phyloP scores from a whole-genome alignment of 139 green algal species.

The Chlorella vulgaris region DNA sequence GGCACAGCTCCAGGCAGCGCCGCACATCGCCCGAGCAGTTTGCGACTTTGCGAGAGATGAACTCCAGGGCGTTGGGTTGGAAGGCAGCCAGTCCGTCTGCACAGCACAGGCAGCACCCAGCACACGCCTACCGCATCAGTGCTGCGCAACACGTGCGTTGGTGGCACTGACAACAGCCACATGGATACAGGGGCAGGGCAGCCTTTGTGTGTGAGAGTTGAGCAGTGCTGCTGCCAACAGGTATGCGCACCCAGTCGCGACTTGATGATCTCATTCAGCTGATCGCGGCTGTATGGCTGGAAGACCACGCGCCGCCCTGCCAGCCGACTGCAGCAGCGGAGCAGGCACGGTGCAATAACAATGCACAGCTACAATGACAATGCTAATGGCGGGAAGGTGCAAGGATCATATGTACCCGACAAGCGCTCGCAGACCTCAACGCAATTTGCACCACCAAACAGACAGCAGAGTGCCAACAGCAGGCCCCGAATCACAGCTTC shows the following conservation, averaged over 20 bases:
- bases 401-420: too few species aligned
- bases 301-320: conserved; percentile 75
- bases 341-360: too few species aligned
- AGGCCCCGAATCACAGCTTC: too few species aligned
- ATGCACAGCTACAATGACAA: not conserved
- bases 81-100: conserved; percentile 43
- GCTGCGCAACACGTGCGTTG: not conserved
- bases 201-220: not conserved
- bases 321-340: conserved; percentile 53
- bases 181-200: not conserved
- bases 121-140: not conserved
- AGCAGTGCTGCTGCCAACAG: not conserved
- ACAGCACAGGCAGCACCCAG: not conserved
- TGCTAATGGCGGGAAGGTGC: too few species aligned
- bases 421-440: too few species aligned
- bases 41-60: conserved; percentile 66
- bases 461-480: too few species aligned
- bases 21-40: conserved; percentile 75
- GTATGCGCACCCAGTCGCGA: conserved; percentile 57
- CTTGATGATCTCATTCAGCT: conserved; percentile 81
- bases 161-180: not conserved
- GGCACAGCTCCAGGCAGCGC: conserved; percentile 75
- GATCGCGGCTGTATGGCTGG: conserved; percentile 74
- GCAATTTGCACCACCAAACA: too few species aligned
- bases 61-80: conserved; percentile 52